phyloP scores from a whole-genome alignment of 2,329 filamentous ascomycete species.

The Hymenotorrendiella dingleyae region DNA sequence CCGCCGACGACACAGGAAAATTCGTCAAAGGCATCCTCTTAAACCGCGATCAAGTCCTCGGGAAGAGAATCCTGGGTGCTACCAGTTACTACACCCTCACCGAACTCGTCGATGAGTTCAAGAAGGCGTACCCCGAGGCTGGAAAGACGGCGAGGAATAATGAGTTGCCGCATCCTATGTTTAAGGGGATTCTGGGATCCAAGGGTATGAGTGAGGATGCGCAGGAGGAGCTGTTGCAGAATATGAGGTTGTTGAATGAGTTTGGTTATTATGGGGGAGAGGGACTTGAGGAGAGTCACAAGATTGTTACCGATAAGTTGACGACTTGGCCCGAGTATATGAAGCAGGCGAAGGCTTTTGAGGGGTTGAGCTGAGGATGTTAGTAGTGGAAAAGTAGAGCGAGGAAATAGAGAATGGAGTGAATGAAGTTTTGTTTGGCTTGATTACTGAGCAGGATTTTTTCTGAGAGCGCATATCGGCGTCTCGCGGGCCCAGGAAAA shows the following conservation, averaged over 20 bases:
- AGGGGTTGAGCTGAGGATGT: too few species aligned
- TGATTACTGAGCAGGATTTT: neutral
- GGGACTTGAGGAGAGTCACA: slow-evolving; percentile 34
- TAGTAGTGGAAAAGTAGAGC: too few species aligned
- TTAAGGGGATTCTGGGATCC: slow-evolving; percentile 32
- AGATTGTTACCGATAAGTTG: slow-evolving; percentile 34
- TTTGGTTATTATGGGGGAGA: slow-evolving; percentile 48
- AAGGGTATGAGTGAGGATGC: slow-evolving; percentile 35
- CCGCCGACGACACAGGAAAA: slow-evolving; percentile 32
- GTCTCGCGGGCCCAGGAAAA: too few species aligned
- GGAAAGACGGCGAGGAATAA: slow-evolving; percentile 34
- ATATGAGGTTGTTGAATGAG: slow-evolving; percentile 44
- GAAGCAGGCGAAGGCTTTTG: slow-evolving; percentile 31
- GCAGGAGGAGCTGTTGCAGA: slow-evolving; percentile 47
- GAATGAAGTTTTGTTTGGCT: neutral
- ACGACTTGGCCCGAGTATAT: slow-evolving; percentile 39
- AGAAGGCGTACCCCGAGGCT: slow-evolving; percentile 34
- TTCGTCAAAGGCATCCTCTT: slow-evolving; percentile 30
- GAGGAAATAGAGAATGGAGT: slow-evolving; percentile 5
- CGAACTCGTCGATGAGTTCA: slow-evolving; percentile 37
- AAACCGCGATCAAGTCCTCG: slow-evolving; percentile 34
- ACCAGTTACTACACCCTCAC: slow-evolving; percentile 36
- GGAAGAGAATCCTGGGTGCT: slow-evolving; percentile 39
- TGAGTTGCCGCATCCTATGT: slow-evolving; percentile 37
- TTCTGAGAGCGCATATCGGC: too few species aligned